These are phyloP conservation scores for Vitis hybrid DNA, from an alignment of 177 flowering plant species.

Conservation along the genomic window DNA sequence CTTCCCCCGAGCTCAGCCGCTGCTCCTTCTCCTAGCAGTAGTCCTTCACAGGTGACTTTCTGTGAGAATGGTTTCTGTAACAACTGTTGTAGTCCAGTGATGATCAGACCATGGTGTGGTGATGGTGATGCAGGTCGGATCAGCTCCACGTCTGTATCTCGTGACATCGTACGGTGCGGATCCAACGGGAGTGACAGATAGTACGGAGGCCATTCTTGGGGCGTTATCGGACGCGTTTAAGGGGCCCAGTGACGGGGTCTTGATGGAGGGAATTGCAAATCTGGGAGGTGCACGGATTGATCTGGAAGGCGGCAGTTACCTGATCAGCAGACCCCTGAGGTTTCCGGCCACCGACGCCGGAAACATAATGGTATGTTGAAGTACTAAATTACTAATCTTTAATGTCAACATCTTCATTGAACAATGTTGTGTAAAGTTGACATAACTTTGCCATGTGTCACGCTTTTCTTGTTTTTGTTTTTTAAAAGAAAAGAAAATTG, in stretches of 20 bases:
- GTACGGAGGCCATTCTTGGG: conserved; percentile 62
- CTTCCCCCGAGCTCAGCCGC: conserved; percentile 1
- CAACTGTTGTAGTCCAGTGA: neutral
- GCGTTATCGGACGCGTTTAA: conserved; percentile 67
- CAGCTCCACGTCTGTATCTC: conserved; percentile 34
- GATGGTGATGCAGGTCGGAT: neutral
- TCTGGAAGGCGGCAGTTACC: conserved; percentile 80
- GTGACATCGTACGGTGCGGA: conserved; percentile 80
- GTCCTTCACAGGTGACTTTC: neutral
- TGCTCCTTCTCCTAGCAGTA: conserved; percentile 5
- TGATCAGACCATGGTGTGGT: too few species aligned
- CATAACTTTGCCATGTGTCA: neutral
- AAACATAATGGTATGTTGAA: conserved; percentile 59
- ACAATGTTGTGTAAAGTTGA: neutral
- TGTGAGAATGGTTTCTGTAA: neutral
- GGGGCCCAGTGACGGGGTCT: conserved; percentile 21
- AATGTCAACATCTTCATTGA: neutral
- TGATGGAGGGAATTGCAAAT: conserved; percentile 64
- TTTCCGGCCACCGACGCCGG: conserved; percentile 72
- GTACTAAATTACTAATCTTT: neutral
- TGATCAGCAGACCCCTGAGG: conserved; percentile 63
- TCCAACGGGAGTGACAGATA: conserved; percentile 77
- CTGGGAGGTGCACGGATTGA: conserved; percentile 80
- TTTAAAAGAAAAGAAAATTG: too few species aligned
- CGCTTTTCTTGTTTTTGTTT: too few species aligned